A percentile compares a stretch with the other conserved stretches of the same genome.
These are phyloP conservation scores for Schrenkiella parvula DNA, from an alignment of 345 rosid genomes.

Conservation along the genomic window DNA sequence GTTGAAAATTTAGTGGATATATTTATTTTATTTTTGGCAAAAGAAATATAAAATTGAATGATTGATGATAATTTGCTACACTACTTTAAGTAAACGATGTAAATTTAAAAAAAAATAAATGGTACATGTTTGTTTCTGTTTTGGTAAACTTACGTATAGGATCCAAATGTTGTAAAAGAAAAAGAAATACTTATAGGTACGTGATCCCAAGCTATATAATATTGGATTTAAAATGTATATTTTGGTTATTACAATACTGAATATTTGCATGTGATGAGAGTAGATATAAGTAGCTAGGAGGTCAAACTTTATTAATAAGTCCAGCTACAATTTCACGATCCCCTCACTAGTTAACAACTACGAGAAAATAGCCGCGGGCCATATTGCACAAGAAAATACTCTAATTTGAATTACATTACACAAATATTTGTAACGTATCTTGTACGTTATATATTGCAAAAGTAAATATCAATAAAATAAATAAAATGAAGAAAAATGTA, in stretches of 20 bases:
- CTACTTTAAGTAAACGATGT: not conserved
- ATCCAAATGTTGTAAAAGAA: not conserved
- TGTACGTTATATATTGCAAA: constrained; percentile 14
- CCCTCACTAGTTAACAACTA: constrained; percentile 27
- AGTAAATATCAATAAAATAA: not conserved
- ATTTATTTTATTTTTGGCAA: too few relatives aligned
- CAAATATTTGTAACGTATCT: constrained; percentile 5
- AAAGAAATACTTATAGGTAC: not conserved
- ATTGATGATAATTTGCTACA: constrained; percentile 6
- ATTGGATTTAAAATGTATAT: not conserved
- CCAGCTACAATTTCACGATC: constrained; percentile 24
- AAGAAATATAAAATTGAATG: too few relatives aligned
- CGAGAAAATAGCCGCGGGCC: constrained; percentile 26
- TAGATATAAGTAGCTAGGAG: constrained; percentile 24
- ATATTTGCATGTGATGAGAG: constrained; percentile 18
- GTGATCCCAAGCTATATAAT: constrained; percentile 5
- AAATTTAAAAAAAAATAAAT: too few relatives aligned
- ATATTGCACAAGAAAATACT: constrained; percentile 14
- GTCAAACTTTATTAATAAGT: constrained; percentile 26
- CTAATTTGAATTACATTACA: constrained; percentile 4
- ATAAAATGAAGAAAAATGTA: not conserved
- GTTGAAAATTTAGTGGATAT: too few relatives aligned
- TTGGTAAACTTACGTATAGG: not conserved
- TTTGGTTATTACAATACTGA: not conserved
- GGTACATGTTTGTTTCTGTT: not conserved